Evolutionary conservation across 1,284 basidiomycete genomes (phyloP).

Genomic region (Ceratobasidium sp.): DNA sequence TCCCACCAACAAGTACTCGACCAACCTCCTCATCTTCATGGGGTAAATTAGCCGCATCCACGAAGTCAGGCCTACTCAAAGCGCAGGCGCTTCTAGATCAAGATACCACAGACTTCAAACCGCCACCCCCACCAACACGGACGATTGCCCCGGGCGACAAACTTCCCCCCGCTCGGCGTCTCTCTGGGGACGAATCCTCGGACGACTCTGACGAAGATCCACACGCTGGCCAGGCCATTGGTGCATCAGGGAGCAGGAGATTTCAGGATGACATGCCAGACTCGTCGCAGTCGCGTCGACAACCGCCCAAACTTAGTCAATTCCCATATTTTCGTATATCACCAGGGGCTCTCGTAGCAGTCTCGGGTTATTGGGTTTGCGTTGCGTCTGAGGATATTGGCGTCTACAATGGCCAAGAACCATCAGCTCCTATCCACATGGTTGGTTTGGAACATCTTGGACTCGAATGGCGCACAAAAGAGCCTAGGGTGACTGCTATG

Average conservation of each 20-base stretch:
- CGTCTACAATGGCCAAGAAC: slow-evolving; percentile 58
- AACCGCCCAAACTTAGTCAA: slow-evolving; percentile 70
- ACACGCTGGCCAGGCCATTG: slow-evolving; percentile 48
- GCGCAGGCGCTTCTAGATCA: neutral
- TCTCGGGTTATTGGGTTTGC: slow-evolving; percentile 71
- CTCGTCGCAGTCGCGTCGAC: slow-evolving; percentile 80
- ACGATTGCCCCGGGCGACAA: slow-evolving; percentile 73
- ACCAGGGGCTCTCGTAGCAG: slow-evolving; percentile 64
- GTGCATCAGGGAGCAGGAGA: slow-evolving; percentile 49
- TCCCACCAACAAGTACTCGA: slow-evolving; percentile 16
- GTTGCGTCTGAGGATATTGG: slow-evolving; percentile 72
- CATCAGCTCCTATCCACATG: slow-evolving; percentile 58
- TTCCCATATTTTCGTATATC: slow-evolving; percentile 64
- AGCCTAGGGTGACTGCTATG: slow-evolving; percentile 76
- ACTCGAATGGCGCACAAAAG: slow-evolving; percentile 65
- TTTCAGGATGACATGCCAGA: slow-evolving; percentile 78
- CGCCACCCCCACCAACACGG: slow-evolving; percentile 74
- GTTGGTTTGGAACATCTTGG: slow-evolving; percentile 72
- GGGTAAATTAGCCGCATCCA: slow-evolving; percentile 15
- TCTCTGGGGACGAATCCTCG: slow-evolving; percentile 59
- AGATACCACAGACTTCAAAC: slow-evolving; percentile 17
- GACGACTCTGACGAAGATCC: slow-evolving; percentile 39
- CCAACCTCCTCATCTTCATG: slow-evolving; percentile 19
- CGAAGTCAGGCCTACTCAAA: slow-evolving; percentile 4
- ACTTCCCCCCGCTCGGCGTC: slow-evolving; percentile 68